These are phyloP conservation scores for Apiotrichum akiyoshidainum DNA, from an alignment of 1,284 basidiomycete genomes.

Conservation along the genomic window DNA sequence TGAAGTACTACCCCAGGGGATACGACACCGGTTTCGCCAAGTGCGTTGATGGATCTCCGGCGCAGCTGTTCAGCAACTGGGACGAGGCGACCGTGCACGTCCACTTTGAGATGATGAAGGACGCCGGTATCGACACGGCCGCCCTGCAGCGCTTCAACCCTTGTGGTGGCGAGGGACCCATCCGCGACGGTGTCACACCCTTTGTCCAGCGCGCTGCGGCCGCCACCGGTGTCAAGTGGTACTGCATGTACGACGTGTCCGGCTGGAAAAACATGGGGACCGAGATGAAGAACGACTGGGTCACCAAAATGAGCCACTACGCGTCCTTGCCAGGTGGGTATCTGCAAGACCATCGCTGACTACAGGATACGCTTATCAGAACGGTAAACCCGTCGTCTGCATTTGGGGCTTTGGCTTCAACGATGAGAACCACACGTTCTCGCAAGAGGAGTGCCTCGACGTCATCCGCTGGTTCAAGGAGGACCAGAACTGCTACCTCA, in stretches of 20 bases:
- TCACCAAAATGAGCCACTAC: slow-evolving; percentile 15
- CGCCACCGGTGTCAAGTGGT: slow-evolving; percentile 18
- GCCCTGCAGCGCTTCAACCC: slow-evolving; percentile 27
- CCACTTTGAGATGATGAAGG: slow-evolving; percentile 20
- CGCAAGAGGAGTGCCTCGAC: slow-evolving; percentile 11
- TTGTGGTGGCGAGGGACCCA: slow-evolving; percentile 16
- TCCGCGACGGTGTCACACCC: slow-evolving; percentile 15
- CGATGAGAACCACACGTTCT: slow-evolving; percentile 14
- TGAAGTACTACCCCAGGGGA: slow-evolving; percentile 14
- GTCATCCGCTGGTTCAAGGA: slow-evolving; percentile 20
- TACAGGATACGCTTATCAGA: slow-evolving; percentile 15
- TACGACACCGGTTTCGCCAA: slow-evolving; percentile 9
- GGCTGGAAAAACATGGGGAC: slow-evolving; percentile 17
- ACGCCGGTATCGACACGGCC: slow-evolving; percentile 19
- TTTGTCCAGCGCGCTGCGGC: slow-evolving; percentile 11
- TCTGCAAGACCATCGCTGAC: too few species aligned
- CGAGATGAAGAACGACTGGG: slow-evolving; percentile 18
- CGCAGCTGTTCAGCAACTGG: slow-evolving; percentile 15
- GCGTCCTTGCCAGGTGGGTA: not conserved
- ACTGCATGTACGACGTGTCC: slow-evolving; percentile 22
- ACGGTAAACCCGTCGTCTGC: slow-evolving; percentile 20
- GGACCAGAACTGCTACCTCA: slow-evolving; percentile 10
- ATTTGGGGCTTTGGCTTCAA: slow-evolving; percentile 26
- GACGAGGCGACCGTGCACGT: slow-evolving; percentile 15
- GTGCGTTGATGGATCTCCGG: slow-evolving; percentile 5